phyloP scores from a whole-genome alignment of 441 rosid genomes.

The Hura crepitans region DNA sequence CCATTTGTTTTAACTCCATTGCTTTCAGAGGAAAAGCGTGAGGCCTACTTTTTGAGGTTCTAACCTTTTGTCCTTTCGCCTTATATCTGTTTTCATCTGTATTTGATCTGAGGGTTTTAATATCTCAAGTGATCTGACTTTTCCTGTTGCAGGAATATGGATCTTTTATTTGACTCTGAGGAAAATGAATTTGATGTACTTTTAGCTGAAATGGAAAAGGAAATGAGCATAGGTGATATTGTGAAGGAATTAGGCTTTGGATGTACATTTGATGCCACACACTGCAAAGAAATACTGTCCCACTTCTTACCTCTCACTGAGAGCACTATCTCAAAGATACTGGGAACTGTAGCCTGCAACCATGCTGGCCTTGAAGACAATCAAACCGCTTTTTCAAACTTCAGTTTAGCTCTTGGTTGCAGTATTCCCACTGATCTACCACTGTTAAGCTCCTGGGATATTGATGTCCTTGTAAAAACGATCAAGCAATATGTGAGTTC shows the following conservation, averaged over 20 bases:
- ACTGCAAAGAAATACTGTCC: constrained; percentile 77
- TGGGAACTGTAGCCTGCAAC: constrained; percentile 53
- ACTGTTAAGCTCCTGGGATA: constrained; percentile 63
- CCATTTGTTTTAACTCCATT: constrained; percentile 61
- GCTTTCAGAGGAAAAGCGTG: constrained; percentile 54
- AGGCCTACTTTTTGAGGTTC: constrained; percentile 61
- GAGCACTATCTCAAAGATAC: constrained; percentile 61
- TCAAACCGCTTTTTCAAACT: constrained; percentile 59
- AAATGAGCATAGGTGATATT: constrained; percentile 65
- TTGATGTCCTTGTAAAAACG: constrained; percentile 64
- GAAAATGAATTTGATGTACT: constrained; percentile 73
- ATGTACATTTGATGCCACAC: constrained; percentile 67
- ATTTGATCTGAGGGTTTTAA: not conserved
- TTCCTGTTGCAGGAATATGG: constrained; percentile 43
- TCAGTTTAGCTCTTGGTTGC: constrained; percentile 68
- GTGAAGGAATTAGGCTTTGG: constrained; percentile 90
- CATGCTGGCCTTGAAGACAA: constrained; percentile 65
- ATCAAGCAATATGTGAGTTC: constrained; percentile 73
- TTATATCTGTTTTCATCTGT: constrained; percentile 17
- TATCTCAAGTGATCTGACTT: not conserved
- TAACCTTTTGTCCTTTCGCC: not conserved
- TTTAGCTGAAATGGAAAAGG: constrained; percentile 83
- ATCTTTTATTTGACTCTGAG: constrained; percentile 40
- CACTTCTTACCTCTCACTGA: constrained; percentile 66
- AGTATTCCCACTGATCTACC: constrained; percentile 51